phyloP scores from a whole-genome alignment of 257 asterid species.

The Nicotiana tabacum region DNA sequence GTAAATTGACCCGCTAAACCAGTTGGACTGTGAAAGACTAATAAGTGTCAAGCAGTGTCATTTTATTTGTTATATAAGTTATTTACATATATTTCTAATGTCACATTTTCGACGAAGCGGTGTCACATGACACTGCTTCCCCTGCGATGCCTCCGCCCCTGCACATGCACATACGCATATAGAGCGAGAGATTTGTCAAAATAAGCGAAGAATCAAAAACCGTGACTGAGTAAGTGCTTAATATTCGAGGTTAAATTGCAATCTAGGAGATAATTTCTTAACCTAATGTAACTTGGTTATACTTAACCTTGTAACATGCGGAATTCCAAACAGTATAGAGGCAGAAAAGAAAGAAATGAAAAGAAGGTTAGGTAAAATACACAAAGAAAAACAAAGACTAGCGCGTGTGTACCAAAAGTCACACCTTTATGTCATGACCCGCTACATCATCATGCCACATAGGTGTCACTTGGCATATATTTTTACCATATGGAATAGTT shows the following conservation, averaged over 20 bases:
- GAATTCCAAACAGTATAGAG: neutral
- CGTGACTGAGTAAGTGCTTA: neutral
- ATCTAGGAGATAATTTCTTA: neutral
- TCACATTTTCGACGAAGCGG: no score
- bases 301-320: neutral
- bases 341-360: neutral
- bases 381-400: neutral
- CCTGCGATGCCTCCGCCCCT: no score
- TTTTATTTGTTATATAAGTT: no score
- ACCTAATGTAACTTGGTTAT: neutral
- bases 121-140: no score
- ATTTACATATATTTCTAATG: no score
- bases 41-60: no score
- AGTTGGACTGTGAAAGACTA: no score
- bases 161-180: neutral
- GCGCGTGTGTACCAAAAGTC: neutral
- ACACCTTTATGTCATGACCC: neutral
- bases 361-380: neutral
- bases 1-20: no score
- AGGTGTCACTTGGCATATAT: no score
- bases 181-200: neutral
- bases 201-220: neutral
- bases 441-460: no score
- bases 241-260: neutral
- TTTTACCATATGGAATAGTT: no score